Evolutionary conservation across 2,329 filamentous ascomycete species (phyloP).

Genomic region (Aureobasidium sp.): DNA sequence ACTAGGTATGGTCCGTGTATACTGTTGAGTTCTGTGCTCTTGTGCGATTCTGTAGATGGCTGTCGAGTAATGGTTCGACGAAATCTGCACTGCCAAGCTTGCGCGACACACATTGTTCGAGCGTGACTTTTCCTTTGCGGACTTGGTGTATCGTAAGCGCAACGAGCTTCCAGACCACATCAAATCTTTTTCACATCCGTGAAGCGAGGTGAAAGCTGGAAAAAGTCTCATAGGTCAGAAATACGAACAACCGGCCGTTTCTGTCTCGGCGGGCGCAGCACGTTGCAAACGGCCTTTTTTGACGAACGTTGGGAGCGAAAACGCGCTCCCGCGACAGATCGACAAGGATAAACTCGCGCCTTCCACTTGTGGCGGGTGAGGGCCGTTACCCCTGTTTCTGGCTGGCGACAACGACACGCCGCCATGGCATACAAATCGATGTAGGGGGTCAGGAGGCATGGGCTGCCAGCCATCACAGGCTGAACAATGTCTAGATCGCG

Average conservation of each 20-base stretch:
- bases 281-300: background rate
- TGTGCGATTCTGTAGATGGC: background rate
- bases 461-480: background rate
- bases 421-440: background rate
- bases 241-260: slow-evolving; percentile 2
- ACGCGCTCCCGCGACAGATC: slow-evolving; percentile 3
- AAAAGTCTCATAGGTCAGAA: background rate
- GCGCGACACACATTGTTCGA: background rate
- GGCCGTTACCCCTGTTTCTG: background rate
- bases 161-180: background rate
- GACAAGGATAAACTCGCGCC: background rate
- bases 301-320: background rate
- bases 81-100: background rate
- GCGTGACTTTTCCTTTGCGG: background rate
- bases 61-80: background rate
- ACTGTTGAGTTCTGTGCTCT: background rate
- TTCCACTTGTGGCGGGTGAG: background rate
- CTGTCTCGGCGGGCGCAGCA: slow-evolving; percentile 5
- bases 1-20: background rate
- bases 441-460: background rate
- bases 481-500: background rate
- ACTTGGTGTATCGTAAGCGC: background rate
- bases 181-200: background rate
- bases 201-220: background rate
- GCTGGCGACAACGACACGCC: background rate